A percentile compares a stretch with the other conserved stretches of the same genome.
These are phyloP conservation scores for Taphrina flavorubra DNA, from an alignment of 1,139 yeast species.

Conservation along the genomic window DNA sequence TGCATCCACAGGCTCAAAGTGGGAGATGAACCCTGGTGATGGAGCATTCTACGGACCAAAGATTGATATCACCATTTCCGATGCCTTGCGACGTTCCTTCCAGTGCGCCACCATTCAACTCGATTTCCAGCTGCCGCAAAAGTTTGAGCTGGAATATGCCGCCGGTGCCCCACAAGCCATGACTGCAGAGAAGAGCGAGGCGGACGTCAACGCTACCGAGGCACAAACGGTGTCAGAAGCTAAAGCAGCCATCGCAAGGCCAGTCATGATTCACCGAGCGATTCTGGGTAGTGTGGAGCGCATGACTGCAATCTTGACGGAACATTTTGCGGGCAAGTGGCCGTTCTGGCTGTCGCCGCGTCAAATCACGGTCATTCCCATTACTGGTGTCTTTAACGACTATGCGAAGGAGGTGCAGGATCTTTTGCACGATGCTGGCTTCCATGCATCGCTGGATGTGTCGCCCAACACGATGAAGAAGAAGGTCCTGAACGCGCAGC, in stretches of 20 bases:
- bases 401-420: slow-evolving; percentile 61
- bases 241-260: slow-evolving; percentile 56
- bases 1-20: slow-evolving; percentile 53
- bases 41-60: slow-evolving; percentile 98
- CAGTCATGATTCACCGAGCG: slow-evolving; percentile 94
- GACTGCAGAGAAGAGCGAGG: slow-evolving; percentile 20
- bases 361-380: slow-evolving; percentile 86
- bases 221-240: slow-evolving; percentile 32
- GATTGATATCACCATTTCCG: slow-evolving; percentile 84
- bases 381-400: slow-evolving; percentile 63
- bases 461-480: slow-evolving; percentile 78
- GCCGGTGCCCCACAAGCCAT: slow-evolving; percentile 52
- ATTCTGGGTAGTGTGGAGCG: slow-evolving; percentile 94
- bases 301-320: slow-evolving; percentile 85
- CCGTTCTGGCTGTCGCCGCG: slow-evolving; percentile 98
- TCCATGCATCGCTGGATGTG: slow-evolving; percentile 74
- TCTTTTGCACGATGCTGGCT: slow-evolving; percentile 62
- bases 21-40: slow-evolving; percentile 86
- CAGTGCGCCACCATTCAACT: slow-evolving; percentile 96
- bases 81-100: slow-evolving; percentile 80
- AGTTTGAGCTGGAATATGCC: slow-evolving; percentile 76
- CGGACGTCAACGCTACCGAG: slow-evolving; percentile 2
- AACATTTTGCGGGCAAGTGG: slow-evolving; percentile 94
- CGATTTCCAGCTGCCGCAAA: slow-evolving; percentile 89
- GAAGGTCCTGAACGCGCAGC: slow-evolving; percentile 79